phyloP scores from a whole-genome alignment of 1,284 basidiomycete genomes.

The Rhodotorula sp. region DNA sequence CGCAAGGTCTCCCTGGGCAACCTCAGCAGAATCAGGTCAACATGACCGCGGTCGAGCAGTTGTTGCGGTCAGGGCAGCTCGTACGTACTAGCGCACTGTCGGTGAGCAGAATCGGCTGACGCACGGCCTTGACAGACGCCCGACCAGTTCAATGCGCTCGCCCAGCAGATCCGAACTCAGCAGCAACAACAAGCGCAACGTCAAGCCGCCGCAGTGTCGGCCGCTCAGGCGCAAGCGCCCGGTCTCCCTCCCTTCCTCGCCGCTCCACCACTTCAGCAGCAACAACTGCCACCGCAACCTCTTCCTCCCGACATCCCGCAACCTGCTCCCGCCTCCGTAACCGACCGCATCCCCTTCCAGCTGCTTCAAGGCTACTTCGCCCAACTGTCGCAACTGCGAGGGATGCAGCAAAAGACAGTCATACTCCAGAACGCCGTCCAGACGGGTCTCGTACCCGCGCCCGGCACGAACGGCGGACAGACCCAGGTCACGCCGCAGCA shows the following conservation, averaged over 20 bases:
- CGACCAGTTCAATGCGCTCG: slow-evolving; percentile 27
- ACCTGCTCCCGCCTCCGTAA: background rate
- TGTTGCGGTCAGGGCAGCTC: slow-evolving; percentile 28
- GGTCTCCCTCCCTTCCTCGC: background rate
- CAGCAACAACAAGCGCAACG: slow-evolving; percentile 23
- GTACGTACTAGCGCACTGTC: slow-evolving; percentile 1
- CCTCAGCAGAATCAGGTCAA: slow-evolving; percentile 14
- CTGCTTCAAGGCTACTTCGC: slow-evolving; percentile 28
- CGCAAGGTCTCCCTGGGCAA: background rate
- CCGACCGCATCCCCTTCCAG: slow-evolving; percentile 24
- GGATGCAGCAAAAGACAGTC: slow-evolving; percentile 10
- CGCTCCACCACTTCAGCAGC: background rate
- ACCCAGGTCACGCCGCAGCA: slow-evolving; percentile 23
- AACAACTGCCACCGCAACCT: background rate
- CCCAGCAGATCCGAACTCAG: slow-evolving; percentile 20
- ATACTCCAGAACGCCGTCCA: slow-evolving; percentile 19
- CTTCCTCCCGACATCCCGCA: background rate
- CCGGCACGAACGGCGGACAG: slow-evolving; percentile 1
- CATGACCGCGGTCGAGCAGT: slow-evolving; percentile 29
- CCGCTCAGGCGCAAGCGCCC: background rate
- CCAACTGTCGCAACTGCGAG: slow-evolving; percentile 9
- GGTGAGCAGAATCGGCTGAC: background rate
- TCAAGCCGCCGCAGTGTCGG: background rate
- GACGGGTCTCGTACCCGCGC: slow-evolving; percentile 17
- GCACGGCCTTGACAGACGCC: background rate